Base-by-base conservation (phyloP, 1,139 yeast species). In the Blastobotrys aristatus region DNA sequence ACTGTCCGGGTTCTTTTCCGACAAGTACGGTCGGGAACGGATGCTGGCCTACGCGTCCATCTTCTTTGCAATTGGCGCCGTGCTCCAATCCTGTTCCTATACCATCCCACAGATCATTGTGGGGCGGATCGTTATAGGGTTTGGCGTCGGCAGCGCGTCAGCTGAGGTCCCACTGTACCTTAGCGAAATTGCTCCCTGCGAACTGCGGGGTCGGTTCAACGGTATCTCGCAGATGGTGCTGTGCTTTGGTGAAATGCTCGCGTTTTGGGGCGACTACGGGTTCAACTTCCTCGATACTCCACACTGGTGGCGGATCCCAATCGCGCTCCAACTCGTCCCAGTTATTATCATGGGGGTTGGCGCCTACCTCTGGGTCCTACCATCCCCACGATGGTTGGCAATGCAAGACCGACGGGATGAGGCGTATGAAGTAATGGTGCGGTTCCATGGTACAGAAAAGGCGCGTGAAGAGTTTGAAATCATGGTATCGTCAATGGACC, bases 21-120 rank as follows among this genome's bases (percentile, higher is more conserved):
- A 88, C 63, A 75, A 74, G 51, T 75, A 85, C 41, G 96, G 97
- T 11, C 76, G 97, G 54, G 73, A 95, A 47, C 72, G 77, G 46
- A 84, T 96, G 13, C 89, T 90, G 48, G 67, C 94, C 33, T 80
- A 81, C 54, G 97, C 97, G 2, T 85, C 96, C 1, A 62, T 80
- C 33, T 76, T 89, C 5, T 89, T 90, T 62, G 84, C 85, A 8
- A 60, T 84, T 18, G 97, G 97, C 16, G 97, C 96, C 3, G 62
- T 75, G 0, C 64, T 88, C 44, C 97, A 89, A 66, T 76, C 94
- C 0, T 64, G 73, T 33, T 69, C 87, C 1, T 62, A 66, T 14
- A 71, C 69, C 44, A 75, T 58, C 10, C 56, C 51, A 8, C 60
- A 56, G 47, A 49, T 68, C 33, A 61, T 65, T 44, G 67, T 64